Evolutionary conservation across 495 filamentous ascomycete species (phyloP).

Genomic region (Podospora australis): DNA sequence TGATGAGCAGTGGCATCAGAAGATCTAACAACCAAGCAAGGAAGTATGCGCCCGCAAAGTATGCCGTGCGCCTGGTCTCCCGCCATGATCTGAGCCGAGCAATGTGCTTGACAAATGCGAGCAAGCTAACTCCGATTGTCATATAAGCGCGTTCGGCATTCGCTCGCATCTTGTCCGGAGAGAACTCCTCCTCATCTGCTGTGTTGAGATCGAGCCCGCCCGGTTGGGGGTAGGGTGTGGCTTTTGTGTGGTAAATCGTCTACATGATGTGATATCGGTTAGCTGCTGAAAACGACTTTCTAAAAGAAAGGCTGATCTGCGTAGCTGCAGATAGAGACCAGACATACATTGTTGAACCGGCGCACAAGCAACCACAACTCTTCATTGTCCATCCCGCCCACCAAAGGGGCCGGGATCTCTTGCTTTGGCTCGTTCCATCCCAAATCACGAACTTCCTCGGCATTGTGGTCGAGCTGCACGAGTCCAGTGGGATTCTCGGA

Average conservation of each 20-base stretch:
- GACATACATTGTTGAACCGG: slow-evolving; percentile 72
- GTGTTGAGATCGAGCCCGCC: slow-evolving; percentile 71
- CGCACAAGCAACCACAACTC: slow-evolving; percentile 76
- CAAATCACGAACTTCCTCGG: slow-evolving; percentile 53
- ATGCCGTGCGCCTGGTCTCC: slow-evolving; percentile 60
- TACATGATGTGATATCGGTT: slow-evolving; percentile 24
- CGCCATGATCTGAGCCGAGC: slow-evolving; percentile 73
- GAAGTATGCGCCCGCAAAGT: slow-evolving; percentile 64
- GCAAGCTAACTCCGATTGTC: slow-evolving; percentile 64
- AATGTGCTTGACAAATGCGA: slow-evolving; percentile 65
- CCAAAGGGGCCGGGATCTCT: slow-evolving; percentile 53
- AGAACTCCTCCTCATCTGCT: slow-evolving; percentile 76
- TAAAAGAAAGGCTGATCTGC: no score
- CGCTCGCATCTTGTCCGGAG: slow-evolving; percentile 75
- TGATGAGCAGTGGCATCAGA: slow-evolving; percentile 54
- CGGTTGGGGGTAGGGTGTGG: slow-evolving; percentile 42
- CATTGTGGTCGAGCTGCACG: slow-evolving; percentile 27
- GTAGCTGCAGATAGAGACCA: not conserved
- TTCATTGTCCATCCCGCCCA: slow-evolving; percentile 73
- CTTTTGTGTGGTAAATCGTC: slow-evolving; percentile 88
- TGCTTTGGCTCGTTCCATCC: slow-evolving; percentile 65
- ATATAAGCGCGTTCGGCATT: slow-evolving; percentile 83
- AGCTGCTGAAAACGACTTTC: not conserved
- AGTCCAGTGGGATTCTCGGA: slow-evolving; percentile 24
- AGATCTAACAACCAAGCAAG: slow-evolving; percentile 69